These are phyloP conservation scores for Murraya paniculata DNA, from an alignment of 345 rosid genomes.

Conservation along the genomic window DNA sequence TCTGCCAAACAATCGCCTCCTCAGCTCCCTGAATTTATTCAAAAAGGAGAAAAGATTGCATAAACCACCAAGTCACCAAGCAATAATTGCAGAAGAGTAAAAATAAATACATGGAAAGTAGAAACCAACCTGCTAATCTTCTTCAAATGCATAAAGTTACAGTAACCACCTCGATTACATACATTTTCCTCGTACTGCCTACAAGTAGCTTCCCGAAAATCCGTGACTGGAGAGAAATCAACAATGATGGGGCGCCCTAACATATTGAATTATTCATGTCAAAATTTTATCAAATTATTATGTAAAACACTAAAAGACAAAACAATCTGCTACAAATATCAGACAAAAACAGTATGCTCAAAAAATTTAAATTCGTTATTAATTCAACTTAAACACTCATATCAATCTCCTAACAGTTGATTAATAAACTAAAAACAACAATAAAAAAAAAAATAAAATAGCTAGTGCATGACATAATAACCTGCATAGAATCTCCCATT, in stretches of 20 bases:
- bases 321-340: not conserved
- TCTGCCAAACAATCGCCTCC: slow-evolving; percentile 42
- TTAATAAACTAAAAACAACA: too few relatives aligned
- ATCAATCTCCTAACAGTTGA: too few relatives aligned
- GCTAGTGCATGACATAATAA: not conserved
- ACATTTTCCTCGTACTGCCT: slow-evolving; percentile 60
- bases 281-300: not conserved
- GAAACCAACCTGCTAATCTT: slow-evolving; percentile 43
- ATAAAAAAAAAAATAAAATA: not conserved
- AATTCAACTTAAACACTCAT: not conserved
- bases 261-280: not conserved
- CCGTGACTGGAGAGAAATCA: slow-evolving; percentile 52
- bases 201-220: slow-evolving; percentile 62
- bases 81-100: not conserved
- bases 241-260: slow-evolving; percentile 55
- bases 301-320: not conserved
- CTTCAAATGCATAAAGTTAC: slow-evolving; percentile 68
- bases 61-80: not conserved
- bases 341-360: too few relatives aligned
- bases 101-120: not conserved
- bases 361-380: too few relatives aligned
- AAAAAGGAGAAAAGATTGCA: not conserved
- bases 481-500: slow-evolving; percentile 54
- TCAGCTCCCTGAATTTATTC: slow-evolving; percentile 43
- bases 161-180: slow-evolving; percentile 57